These are phyloP conservation scores for Trichoderma endophyticum DNA, from an alignment of 2,329 filamentous ascomycete genomes.

Conservation along the genomic window DNA sequence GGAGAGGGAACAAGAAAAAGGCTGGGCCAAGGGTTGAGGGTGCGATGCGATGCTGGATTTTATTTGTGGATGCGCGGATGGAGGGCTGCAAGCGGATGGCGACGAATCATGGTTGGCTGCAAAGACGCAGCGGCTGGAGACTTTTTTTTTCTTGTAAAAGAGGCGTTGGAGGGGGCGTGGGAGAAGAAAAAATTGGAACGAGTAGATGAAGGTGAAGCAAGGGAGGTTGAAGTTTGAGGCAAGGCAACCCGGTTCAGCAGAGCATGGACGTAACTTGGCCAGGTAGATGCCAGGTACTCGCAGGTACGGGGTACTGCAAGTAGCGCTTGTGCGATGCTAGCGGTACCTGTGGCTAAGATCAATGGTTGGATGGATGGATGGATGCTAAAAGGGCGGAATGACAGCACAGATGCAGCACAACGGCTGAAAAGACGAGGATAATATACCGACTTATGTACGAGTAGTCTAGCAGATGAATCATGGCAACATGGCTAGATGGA, in stretches of 20 bases:
- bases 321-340: neutral
- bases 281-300: neutral
- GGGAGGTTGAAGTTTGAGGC: neutral
- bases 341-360: neutral
- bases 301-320: neutral
- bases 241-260: neutral
- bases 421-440: neutral
- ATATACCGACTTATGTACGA: neutral
- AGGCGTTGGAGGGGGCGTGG: slow-evolving; percentile 1
- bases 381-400: neutral
- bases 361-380: neutral
- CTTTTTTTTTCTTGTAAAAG: neutral
- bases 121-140: slow-evolving; percentile 27
- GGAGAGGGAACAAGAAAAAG: slow-evolving; percentile 14
- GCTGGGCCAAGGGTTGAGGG: neutral
- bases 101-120: slow-evolving; percentile 35
- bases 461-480: neutral
- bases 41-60: neutral
- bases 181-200: neutral
- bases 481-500: neutral
- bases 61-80: slow-evolving; percentile 28
- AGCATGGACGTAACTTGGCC: neutral
- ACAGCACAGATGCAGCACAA: neutral
- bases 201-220: neutral
- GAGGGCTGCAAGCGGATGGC: slow-evolving; percentile 30